A percentile compares a stretch with the other conserved stretches of the same genome.
Evolutionary conservation across 202 grass and related monocot species (phyloP).

Genomic region (Zoysia matrella): DNA sequence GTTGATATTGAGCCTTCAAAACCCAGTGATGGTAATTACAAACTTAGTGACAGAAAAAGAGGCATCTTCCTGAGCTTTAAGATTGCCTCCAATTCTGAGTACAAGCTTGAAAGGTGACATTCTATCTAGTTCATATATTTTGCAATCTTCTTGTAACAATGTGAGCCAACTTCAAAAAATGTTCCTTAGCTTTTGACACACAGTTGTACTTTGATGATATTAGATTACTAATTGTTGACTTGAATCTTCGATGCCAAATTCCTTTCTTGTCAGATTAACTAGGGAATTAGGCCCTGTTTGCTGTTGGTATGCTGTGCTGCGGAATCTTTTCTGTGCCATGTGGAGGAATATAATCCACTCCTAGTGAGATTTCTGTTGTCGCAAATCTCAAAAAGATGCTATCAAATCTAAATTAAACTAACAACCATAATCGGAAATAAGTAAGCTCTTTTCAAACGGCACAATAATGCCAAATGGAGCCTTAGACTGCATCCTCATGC

Average conservation of each 20-base stretch:
- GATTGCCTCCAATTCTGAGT: slow-evolving; percentile 76
- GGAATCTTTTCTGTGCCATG: too few species aligned
- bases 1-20: slow-evolving; percentile 85
- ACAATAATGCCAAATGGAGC: too few species aligned
- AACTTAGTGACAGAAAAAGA: slow-evolving; percentile 72
- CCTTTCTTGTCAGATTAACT: neutral
- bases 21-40: slow-evolving; percentile 56
- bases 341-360: too few species aligned
- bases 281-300: too few species aligned
- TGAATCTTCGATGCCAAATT: slow-evolving; percentile 22
- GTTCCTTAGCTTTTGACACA: slow-evolving; percentile 19
- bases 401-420: too few species aligned
- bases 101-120: slow-evolving; percentile 79
- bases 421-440: too few species aligned
- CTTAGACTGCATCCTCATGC: too few species aligned
- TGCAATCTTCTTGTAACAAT: neutral
- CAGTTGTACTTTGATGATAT: slow-evolving; percentile 3
- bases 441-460: too few species aligned
- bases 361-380: too few species aligned
- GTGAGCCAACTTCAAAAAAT: neutral
- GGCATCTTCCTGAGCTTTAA: slow-evolving; percentile 80
- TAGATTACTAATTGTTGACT: slow-evolving; percentile 24
- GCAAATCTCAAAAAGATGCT: too few species aligned
- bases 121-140: slow-evolving; percentile 31
- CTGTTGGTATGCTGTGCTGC: too few species aligned